Base-by-base conservation (phyloP, 371 early-diverging fungal species). In the Lichtheimia ornata region DNA sequence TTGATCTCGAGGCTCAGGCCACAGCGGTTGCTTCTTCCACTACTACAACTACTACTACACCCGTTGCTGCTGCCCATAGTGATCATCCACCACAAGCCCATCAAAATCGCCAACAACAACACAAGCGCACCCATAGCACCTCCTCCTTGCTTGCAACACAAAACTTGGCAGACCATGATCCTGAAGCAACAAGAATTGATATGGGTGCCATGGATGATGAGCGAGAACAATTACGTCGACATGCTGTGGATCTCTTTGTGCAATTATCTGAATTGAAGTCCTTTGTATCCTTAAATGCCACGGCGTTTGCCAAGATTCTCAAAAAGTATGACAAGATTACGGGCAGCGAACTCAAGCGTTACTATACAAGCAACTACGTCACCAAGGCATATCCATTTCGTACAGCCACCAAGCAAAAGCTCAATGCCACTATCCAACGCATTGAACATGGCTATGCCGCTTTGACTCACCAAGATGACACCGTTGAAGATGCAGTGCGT, bases 321-420 rank as follows among this genome's bases (percentile, higher is more conserved):
- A 97, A 97, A 76, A 97, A 98, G 76, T 96, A 91, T 64, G 99
- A 98, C 80, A 98, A 97, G 74, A 91, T 91, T 27, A 89, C 92
- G 1, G 72, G 79, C 53, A 83, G 70, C 35, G 78, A 85, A 17
- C 76, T 91, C 51, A 84, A 84, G 56, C 72, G 76, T 3, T 65
- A 77, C 50, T 88, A 79, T 59, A 76, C 76, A 24, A 50, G 64
- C 41, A 64, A 70, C 24, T 63, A 75, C 20, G 88, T 92, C 24
- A 69, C 70, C 20, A 68, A 74, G n/a, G 80, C 88, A 0, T 88
- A 91, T 68, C 88, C 90, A 13, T 92, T 91, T 69, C 74, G 82
- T 18, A 57, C 76, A 1, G 64, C 69, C 2, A 86, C 91, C 17
- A 86, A 88, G 40, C 50, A 67, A 28, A 77, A 74, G 35, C 59